Conservation (phyloP, 2,329 filamentous ascomycete genomes). For the Cadophora luteo-olivacea region DNA sequence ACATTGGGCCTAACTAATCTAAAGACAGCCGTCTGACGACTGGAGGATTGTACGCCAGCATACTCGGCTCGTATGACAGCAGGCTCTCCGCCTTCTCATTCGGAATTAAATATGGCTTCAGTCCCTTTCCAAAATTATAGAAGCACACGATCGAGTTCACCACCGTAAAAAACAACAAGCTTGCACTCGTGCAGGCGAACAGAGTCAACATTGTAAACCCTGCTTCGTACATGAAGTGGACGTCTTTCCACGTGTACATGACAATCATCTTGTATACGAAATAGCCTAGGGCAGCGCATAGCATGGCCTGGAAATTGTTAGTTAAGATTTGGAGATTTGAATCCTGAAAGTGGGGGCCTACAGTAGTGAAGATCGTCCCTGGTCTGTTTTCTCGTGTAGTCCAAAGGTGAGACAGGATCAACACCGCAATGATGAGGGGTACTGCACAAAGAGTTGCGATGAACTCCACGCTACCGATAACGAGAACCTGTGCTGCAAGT, state of each 20-base stretch:
- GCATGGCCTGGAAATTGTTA: background rate
- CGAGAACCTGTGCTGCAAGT: background rate
- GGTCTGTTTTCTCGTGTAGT: conserved; percentile 5
- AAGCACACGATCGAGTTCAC: conserved; percentile 11
- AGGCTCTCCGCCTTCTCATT: conserved; percentile 8
- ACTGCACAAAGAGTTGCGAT: conserved; percentile 9
- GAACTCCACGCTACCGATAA: conserved; percentile 6
- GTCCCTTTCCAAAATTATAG: conserved; percentile 12
- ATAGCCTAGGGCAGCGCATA: background rate
- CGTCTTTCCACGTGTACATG: conserved; percentile 10
- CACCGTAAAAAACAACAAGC: background rate
- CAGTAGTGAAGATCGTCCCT: conserved; percentile 11
- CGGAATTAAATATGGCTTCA: conserved; percentile 3
- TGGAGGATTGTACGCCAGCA: conserved; percentile 8
- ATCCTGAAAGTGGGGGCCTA: background rate
- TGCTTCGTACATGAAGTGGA: conserved; percentile 1
- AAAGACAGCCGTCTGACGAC: conserved; percentile 2
- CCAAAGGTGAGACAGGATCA: conserved; percentile 10
- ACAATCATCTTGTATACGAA: conserved; percentile 9
- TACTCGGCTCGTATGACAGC: conserved; percentile 5
- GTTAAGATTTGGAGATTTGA: background rate
- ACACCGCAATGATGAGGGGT: conserved; percentile 2
- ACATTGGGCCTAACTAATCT: background rate
- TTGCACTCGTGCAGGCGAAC: background rate
- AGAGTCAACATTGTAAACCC: conserved; percentile 7